phyloP scores from a whole-genome alignment of 2,329 filamentous ascomycete species.

The Dactylonectria macrodidyma region DNA sequence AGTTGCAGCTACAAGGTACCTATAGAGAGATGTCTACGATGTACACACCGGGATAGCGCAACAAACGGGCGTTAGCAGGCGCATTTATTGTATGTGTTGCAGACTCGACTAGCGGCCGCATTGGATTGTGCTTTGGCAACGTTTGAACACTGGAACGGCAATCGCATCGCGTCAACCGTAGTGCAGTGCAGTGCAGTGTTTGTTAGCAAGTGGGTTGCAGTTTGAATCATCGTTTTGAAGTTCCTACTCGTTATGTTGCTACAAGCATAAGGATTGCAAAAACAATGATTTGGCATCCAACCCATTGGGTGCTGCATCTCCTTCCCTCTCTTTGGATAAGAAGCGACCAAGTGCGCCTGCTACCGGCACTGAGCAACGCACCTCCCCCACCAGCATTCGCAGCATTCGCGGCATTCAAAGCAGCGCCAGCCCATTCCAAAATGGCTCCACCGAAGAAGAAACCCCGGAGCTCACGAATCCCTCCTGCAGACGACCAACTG shows the following conservation, averaged over 20 bases:
- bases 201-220: background rate
- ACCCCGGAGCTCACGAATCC: conserved; percentile 33
- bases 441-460: conserved; percentile 49
- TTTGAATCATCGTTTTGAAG: background rate
- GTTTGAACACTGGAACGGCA: background rate
- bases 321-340: background rate
- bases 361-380: conserved; percentile 4
- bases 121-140: background rate
- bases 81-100: background rate
- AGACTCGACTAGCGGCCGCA: background rate
- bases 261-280: background rate
- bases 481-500: conserved; percentile 36
- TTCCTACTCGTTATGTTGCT: background rate
- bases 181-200: background rate
- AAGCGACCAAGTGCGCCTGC: conserved; percentile 1
- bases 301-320: background rate
- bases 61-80: background rate
- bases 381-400: background rate
- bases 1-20: too few species aligned
- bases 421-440: background rate
- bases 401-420: background rate
- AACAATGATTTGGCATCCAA: too few species aligned
- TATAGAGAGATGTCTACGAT: conserved; percentile 16
- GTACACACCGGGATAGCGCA: background rate
- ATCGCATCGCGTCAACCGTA: background rate